A percentile compares a stretch with the other conserved stretches of the same genome.
These are phyloP conservation scores for Chamaenerion angustifolium DNA, from an alignment of 345 rosid species.

Conservation along the genomic window DNA sequence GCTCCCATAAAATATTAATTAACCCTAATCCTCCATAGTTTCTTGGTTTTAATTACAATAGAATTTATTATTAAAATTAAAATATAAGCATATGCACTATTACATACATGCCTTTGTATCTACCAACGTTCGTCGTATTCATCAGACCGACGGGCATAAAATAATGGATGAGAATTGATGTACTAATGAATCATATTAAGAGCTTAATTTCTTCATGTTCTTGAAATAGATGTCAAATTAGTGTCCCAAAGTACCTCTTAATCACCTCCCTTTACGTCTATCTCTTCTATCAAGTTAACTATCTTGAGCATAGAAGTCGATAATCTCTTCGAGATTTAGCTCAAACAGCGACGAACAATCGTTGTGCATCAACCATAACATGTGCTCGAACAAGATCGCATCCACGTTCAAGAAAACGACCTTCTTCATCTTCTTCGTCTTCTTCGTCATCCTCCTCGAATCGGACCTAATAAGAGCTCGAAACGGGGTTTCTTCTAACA, in stretches of 20 bases:
- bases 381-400: conserved; percentile 79
- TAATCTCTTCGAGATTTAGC: conserved; percentile 64
- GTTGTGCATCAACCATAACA: conserved; percentile 70
- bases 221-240: neutral
- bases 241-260: neutral
- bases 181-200: too few species aligned
- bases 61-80: too few species aligned
- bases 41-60: too few species aligned
- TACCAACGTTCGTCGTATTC: neutral
- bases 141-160: neutral
- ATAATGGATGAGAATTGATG: too few species aligned
- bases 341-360: conserved; percentile 52
- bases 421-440: conserved; percentile 9
- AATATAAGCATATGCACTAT: too few species aligned
- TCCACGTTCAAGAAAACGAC: conserved; percentile 53
- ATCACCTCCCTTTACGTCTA: too few species aligned
- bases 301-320: conserved; percentile 72
- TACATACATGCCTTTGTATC: neutral
- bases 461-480: conserved; percentile 31
- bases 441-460: conserved; percentile 9
- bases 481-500: conserved; percentile 59
- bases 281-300: neutral
- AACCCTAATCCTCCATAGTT: too few species aligned
- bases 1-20: too few species aligned
- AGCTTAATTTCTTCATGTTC: too few species aligned